Percentiles rank a stretch among this genome's conserved stretches.
Conservation (phyloP, 2,329 filamentous ascomycete species). For the Aspergillus texensis region DNA sequence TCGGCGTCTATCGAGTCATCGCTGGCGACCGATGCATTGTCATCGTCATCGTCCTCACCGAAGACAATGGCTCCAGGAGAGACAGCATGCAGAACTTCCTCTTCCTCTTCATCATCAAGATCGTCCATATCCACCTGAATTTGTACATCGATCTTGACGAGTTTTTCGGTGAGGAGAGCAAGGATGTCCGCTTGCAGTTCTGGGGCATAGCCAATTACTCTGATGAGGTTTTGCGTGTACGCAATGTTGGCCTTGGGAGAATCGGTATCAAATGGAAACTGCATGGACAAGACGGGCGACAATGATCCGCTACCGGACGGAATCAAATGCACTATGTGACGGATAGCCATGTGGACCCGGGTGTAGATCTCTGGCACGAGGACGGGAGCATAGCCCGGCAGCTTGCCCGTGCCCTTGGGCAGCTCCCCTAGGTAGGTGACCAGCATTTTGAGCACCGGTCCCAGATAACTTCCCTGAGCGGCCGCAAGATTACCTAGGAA, state of each 20-base stretch:
- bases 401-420: conserved; percentile 56
- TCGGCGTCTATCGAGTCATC: conserved; percentile 59
- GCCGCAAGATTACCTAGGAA: conserved; percentile 70
- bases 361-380: conserved; percentile 66
- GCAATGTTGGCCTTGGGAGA: conserved; percentile 76
- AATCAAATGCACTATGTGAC: conserved; percentile 76
- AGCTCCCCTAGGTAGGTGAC: conserved; percentile 72
- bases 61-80: conserved; percentile 27
- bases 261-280: conserved; percentile 78
- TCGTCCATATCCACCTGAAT: conserved; percentile 94
- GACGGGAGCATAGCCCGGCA: conserved; percentile 61
- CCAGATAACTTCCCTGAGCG: conserved; percentile 78
- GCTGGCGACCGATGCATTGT: conserved; percentile 63
- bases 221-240: conserved; percentile 85
- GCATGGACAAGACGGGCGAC: conserved; percentile 64
- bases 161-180: conserved; percentile 77
- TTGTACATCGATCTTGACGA: conserved; percentile 93
- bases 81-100: conserved; percentile 62
- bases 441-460: conserved; percentile 75
- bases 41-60: conserved; percentile 63
- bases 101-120: conserved; percentile 82
- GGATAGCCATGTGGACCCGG: conserved; percentile 74
- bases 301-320: conserved; percentile 76
- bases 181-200: conserved; percentile 79
- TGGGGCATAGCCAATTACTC: conserved; percentile 74